These are phyloP conservation scores for Trametes maxima DNA, from an alignment of 768 basidiomycete species.

Conservation along the genomic window DNA sequence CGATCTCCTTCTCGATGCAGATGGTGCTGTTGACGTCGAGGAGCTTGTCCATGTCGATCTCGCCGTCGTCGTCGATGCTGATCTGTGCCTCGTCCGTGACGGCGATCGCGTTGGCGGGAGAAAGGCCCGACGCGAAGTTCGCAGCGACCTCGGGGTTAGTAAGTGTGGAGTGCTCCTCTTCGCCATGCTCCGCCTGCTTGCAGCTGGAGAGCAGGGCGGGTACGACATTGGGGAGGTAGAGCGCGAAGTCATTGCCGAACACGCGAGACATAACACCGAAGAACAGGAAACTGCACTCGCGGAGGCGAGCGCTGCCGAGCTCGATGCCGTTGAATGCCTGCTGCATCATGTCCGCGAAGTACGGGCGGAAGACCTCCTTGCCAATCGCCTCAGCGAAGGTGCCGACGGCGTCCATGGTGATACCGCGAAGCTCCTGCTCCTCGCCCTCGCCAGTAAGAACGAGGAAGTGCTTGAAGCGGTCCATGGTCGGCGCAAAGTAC, in stretches of 20 bases:
- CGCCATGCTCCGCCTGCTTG: conserved; percentile 80
- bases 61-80: conserved; percentile 67
- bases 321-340: conserved; percentile 90
- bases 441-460: conserved; percentile 85
- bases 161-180: conserved; percentile 52
- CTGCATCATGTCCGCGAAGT: conserved; percentile 95
- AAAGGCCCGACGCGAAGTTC: conserved; percentile 73
- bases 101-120: conserved; percentile 69
- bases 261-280: conserved; percentile 99
- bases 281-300: conserved; percentile 97
- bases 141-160: conserved; percentile 55
- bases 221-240: conserved; percentile 83
- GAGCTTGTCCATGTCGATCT: conserved; percentile 79
- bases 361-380: conserved; percentile 90
- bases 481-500: conserved; percentile 93
- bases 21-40: conserved; percentile 94
- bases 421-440: conserved; percentile 92
- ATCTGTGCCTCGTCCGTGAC: conserved; percentile 62
- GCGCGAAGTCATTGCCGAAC: conserved; percentile 91
- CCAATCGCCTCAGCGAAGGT: conserved; percentile 98
- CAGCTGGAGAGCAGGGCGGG: conserved; percentile 83
- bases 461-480: conserved; percentile 86
- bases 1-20: conserved; percentile 99
- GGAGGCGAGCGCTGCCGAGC: conserved; percentile 81
- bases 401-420: conserved; percentile 98